A percentile compares a stretch with the other conserved stretches of the same genome.
Conservation (phyloP, 805 yeast species). For the Candida suzukii region DNA sequence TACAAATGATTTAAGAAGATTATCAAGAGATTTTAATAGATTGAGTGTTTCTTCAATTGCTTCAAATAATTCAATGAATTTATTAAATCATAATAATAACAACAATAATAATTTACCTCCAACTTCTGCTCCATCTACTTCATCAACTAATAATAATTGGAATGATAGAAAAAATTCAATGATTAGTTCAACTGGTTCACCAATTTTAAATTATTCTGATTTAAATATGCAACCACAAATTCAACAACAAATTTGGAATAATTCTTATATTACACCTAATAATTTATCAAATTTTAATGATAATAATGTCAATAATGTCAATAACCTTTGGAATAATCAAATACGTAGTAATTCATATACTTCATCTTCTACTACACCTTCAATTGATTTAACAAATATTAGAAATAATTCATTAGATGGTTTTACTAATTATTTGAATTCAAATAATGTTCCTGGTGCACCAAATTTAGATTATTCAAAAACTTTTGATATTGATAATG, state of each 20-base stretch:
- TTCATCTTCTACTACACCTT: neutral
- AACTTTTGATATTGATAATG: conserved; percentile 12
- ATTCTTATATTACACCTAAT: neutral
- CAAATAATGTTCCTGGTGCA: conserved; percentile 13
- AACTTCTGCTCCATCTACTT: neutral
- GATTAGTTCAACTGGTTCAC: conserved; percentile 18
- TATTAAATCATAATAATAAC: too few species aligned
- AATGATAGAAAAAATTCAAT: conserved; percentile 6
- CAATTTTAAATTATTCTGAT: conserved; percentile 10
- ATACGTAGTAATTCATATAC: conserved; percentile 1
- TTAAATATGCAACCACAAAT: conserved; percentile 1
- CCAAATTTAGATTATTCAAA: conserved; percentile 16
- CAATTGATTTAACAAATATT: neutral
- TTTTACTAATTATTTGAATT: too few species aligned
- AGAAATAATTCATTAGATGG: neutral
- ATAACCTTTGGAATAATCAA: neutral
- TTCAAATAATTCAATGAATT: neutral
- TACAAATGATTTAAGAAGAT: neutral
- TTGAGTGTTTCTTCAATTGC: neutral
- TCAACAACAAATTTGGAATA: neutral
- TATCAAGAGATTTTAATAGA: neutral
- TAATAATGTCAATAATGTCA: neutral
- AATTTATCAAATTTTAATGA: neutral
- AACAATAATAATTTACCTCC: too few species aligned
- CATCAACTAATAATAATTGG: neutral